Percentiles rank a stretch among this genome's conserved stretches.
These are phyloP conservation scores for Marchantia polymorpha DNA, from an alignment of 225 moss, liverwort and hornwort species.

Conservation along the genomic window DNA sequence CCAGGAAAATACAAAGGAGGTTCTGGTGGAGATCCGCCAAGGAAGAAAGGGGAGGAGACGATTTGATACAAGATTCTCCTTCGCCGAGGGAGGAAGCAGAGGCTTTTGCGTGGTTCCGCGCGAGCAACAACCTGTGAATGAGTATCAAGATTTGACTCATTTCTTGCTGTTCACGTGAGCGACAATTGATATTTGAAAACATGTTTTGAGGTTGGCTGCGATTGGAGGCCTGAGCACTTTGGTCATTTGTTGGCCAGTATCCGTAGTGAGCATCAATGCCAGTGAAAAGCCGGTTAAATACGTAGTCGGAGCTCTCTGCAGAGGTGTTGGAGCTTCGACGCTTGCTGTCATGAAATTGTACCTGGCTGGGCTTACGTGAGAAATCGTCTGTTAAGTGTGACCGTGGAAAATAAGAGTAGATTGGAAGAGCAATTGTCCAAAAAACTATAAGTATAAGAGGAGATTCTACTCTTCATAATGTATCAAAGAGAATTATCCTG, in stretches of 20 bases:
- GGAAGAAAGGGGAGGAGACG: slow-evolving; percentile 36
- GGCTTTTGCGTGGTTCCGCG: slow-evolving; percentile 85
- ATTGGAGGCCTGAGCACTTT: slow-evolving; percentile 53
- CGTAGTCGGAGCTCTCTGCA: slow-evolving; percentile 75
- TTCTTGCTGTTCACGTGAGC: slow-evolving; percentile 89
- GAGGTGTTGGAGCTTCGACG: slow-evolving; percentile 75
- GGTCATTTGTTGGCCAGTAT: slow-evolving; percentile 77
- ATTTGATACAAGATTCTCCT: slow-evolving; percentile 50
- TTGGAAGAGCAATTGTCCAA: too few species aligned
- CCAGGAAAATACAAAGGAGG: too few species aligned
- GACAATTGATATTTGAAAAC: slow-evolving; percentile 56
- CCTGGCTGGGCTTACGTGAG: slow-evolving; percentile 91
- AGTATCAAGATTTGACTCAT: slow-evolving; percentile 83
- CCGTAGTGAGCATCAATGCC: slow-evolving; percentile 74
- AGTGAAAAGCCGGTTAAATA: slow-evolving; percentile 80
- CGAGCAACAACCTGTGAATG: slow-evolving; percentile 98
- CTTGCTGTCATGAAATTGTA: slow-evolving; percentile 82
- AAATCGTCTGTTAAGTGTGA: slow-evolving; percentile 94
- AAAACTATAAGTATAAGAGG: too few species aligned
- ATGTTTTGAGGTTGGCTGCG: slow-evolving; percentile 58
- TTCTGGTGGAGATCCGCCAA: slow-evolving; percentile 22
- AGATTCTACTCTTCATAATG: too few species aligned
- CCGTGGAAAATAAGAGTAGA: too few species aligned
- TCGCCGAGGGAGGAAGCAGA: slow-evolving; percentile 65
- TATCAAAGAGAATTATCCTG: too few species aligned